Base-by-base conservation (phyloP, 148 eudicot genomes). In the Bassia scoparia region DNA sequence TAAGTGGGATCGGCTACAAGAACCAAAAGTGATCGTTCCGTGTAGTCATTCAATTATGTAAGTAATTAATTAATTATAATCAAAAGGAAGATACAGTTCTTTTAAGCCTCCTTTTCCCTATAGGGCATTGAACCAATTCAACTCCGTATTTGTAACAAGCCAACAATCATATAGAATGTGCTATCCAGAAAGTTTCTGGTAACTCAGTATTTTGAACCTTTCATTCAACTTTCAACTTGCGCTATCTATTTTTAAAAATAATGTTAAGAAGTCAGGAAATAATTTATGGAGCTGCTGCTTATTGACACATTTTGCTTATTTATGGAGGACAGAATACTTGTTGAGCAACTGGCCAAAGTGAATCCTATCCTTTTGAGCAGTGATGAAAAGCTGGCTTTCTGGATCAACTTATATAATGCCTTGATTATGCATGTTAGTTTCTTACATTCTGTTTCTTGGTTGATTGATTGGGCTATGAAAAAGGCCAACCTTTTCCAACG, bases 301-400 rank as follows among this genome's bases (percentile, higher is more conserved):
- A 71, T 70, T 56, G 41, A 24, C 21, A 53, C 30, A 5, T 49
- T 70, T 66, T 71, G 62, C 46, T 59, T 80, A 15, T 58, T 27
- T 37, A 58, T 75, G 63, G 79, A 56, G 68, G 54, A 67, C 82
- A 80, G 82, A 74, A 76, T 80, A 71, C 79, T 80, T 27, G 82
- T 80, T 59, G 82, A 80, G 79, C 82, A 80, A 71, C 61, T 80
- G 55, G 79, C 82, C 17, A 80, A 75, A 80, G 82, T 80, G 73
- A 76, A 80, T 71, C 82, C 79, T 66, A 64, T 80, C 30, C 76
- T 69, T 56, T 65, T 80, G 75, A 80, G 58, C 56, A 74, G 73
- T 71, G 82, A 80, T 60, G 82, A 75, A 70, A 80, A 80, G 67
- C 69, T 80, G 73, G 82, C 82, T 35, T 80, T 80, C 70, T 80